These are phyloP conservation scores for Echium plantagineum DNA, from an alignment of 257 asterid species.

Conservation along the genomic window DNA sequence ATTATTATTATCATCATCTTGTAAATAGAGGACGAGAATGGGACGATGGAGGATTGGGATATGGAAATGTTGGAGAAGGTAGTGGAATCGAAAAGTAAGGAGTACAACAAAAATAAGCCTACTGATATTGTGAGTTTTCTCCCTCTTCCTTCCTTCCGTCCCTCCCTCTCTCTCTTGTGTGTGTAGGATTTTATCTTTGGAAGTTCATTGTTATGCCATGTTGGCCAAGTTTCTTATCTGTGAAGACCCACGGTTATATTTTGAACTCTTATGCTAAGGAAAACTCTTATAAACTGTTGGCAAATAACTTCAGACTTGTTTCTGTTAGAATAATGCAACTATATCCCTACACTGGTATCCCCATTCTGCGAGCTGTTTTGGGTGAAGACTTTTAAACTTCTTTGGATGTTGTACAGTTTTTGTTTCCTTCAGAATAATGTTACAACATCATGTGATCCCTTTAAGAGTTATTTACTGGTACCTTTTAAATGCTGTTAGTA, in stretches of 20 bases:
- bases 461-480: too few relatives aligned
- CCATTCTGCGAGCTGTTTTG: not conserved
- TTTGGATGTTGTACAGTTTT: too few relatives aligned
- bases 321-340: too few relatives aligned
- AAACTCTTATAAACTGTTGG: not conserved
- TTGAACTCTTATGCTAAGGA: not conserved
- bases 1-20: too few relatives aligned
- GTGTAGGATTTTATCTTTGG: not conserved
- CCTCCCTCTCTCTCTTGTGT: not conserved
- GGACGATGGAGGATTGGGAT: slow-evolving; percentile 97
- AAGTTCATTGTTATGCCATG: not conserved
- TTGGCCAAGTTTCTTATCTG: not conserved
- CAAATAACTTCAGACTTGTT: not conserved
- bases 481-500: too few relatives aligned
- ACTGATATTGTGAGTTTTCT: slow-evolving; percentile 73
- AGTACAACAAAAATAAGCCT: slow-evolving; percentile 92
- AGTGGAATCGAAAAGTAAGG: slow-evolving; percentile 71
- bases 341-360: too few relatives aligned
- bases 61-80: slow-evolving; percentile 79
- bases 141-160: not conserved
- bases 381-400: not conserved
- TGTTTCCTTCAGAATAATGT: too few relatives aligned
- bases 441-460: too few relatives aligned
- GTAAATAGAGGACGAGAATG: slow-evolving; percentile 18
- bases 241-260: not conserved